These are phyloP conservation scores for Colletotrichum lini DNA, from an alignment of 2,329 filamentous ascomycete species.

Conservation along the genomic window DNA sequence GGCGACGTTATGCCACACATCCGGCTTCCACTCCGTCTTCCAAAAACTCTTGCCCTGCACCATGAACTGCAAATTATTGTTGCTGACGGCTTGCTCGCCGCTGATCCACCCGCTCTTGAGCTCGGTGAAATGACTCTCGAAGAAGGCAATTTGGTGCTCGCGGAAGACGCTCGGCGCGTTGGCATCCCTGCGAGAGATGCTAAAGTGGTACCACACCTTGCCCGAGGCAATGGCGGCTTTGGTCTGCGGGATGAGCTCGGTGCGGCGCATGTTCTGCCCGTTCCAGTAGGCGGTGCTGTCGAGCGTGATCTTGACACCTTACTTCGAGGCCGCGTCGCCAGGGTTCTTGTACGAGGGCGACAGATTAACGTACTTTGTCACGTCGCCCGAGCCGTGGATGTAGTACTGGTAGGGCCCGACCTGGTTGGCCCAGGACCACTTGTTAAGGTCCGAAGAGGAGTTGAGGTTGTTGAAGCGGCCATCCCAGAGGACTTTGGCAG, in stretches of 20 bases:
- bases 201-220: constrained; percentile 81
- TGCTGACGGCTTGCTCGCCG: constrained; percentile 60
- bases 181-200: constrained; percentile 69
- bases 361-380: constrained; percentile 74
- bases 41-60: constrained; percentile 73
- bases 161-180: constrained; percentile 74
- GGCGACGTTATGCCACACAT: constrained; percentile 82
- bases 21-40: constrained; percentile 72
- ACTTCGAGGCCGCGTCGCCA: constrained; percentile 70
- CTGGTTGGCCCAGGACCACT: constrained; percentile 78
- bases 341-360: constrained; percentile 75
- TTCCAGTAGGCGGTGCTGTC: constrained; percentile 77
- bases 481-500: constrained; percentile 68
- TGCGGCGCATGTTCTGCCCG: constrained; percentile 79
- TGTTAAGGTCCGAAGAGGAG: constrained; percentile 68
- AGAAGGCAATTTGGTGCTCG: constrained; percentile 77
- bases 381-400: constrained; percentile 74
- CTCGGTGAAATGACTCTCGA: constrained; percentile 82
- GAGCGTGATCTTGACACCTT: constrained; percentile 80
- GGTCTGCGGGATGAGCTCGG: constrained; percentile 81
- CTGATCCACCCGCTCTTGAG: constrained; percentile 77
- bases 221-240: constrained; percentile 75
- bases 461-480: constrained; percentile 75
- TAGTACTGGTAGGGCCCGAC: constrained; percentile 82
- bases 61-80: constrained; percentile 75